Conservation (phyloP, 352 stramenopile genomes). For the Plasmopara halstedii region DNA sequence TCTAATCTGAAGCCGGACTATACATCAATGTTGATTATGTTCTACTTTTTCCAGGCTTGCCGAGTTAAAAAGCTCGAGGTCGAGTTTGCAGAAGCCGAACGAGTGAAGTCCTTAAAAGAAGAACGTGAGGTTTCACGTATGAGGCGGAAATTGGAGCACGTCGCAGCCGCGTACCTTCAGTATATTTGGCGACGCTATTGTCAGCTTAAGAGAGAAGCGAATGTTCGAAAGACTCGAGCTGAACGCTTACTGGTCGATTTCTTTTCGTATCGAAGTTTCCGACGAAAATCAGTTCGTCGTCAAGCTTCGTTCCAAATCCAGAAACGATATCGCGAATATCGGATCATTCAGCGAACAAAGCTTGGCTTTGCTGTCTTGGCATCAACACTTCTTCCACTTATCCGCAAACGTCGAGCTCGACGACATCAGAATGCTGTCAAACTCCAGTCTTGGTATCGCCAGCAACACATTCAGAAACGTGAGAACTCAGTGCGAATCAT, state of each 20-base stretch:
- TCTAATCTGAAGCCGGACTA: not conserved
- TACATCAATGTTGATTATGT: not conserved
- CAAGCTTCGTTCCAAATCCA: slow-evolving; percentile 34
- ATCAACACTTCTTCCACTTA: slow-evolving; percentile 13
- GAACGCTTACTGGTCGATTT: slow-evolving; percentile 28
- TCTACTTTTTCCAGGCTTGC: slow-evolving; percentile 20
- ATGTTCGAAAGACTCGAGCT: slow-evolving; percentile 13
- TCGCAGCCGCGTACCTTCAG: slow-evolving; percentile 65
- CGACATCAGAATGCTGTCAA: not conserved
- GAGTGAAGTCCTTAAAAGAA: slow-evolving; percentile 29
- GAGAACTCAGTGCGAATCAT: slow-evolving; percentile 15
- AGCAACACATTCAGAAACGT: not conserved
- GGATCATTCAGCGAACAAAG: slow-evolving; percentile 1
- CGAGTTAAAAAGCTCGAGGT: slow-evolving; percentile 39
- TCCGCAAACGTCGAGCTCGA: slow-evolving; percentile 10
- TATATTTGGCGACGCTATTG: slow-evolving; percentile 39
- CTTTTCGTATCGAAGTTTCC: slow-evolving; percentile 11
- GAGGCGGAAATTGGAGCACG: slow-evolving; percentile 48
- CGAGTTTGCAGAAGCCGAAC: slow-evolving; percentile 35
- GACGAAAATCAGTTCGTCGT: slow-evolving; percentile 7
- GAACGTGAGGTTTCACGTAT: slow-evolving; percentile 49
- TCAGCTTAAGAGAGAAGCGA: slow-evolving; percentile 5
- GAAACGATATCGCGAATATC: slow-evolving; percentile 17
- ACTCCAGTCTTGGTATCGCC: slow-evolving; percentile 32
- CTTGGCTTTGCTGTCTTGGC: slow-evolving; percentile 11